Evolutionary conservation across 768 basidiomycete species (phyloP), one percentile per base, ranked within the genome.

Genomic region (Suillus fuscotomentosus): DNA sequence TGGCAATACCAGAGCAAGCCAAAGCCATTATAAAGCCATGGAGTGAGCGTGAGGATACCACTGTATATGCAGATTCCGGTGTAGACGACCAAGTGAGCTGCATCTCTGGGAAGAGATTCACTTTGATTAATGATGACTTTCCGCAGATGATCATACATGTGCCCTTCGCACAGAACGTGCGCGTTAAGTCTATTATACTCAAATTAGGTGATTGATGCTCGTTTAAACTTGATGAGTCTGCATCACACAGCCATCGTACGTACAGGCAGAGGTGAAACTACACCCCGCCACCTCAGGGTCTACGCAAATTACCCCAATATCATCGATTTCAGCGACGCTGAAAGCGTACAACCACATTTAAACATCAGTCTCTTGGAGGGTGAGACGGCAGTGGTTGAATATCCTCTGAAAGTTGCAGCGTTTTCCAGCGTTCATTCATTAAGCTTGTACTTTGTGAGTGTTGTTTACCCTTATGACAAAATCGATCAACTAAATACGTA

Each of bases 1-100:
- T 94, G 61, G 83, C 84, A 6, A 82, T 92, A n/a, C 92, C 92
- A 31, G 93, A 94, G 73, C 83, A 89, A 68, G 93, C 92, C 1
- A 88, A 86, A 67, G 84, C 79, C 15, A 75, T 93, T 43, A 89
- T 95, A 66, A 95, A 95, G 75, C 86, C 89, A 3, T 95, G 93
- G 93, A 83, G 88, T 63, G 81, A 90, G 68, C 80, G 92, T 53
- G 90, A 94, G 27, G 86, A 89, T 59, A 88, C 84, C 13, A 76
- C 76, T 3, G 82, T 80, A 67, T 59, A 59, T 59, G 56, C 56
- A 41, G 56, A 94, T 22, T 94, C 92, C 0, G 88, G 86, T 39
- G 92, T 94, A 15, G 93, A 95, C 68, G 92, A 95, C 71, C 91
- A 95, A 84, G 92, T 91, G 65, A 57, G 80, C 65, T 27, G 17